Base-by-base conservation (phyloP, 2,329 filamentous ascomycete genomes). In the Hymenoscyphus infarciens region DNA sequence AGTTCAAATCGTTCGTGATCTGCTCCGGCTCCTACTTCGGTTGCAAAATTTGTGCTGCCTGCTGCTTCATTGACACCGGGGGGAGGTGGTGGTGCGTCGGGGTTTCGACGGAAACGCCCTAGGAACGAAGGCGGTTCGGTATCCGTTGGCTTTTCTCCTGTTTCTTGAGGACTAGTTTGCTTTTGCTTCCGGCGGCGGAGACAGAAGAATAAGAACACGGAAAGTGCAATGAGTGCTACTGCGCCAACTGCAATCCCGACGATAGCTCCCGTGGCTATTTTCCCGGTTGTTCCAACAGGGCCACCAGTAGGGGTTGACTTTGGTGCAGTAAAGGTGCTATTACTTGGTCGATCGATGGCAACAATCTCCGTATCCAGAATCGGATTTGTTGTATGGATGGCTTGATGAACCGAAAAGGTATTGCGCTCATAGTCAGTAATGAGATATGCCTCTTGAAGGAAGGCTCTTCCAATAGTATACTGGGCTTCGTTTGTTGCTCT, bases 21-120 rank as follows among this genome's bases (percentile, higher is more conserved):
- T 5, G 63, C 64, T 45, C 71, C 68, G 5, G 69, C 67, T 8
- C 59, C 68, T 22, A 73, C 66, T 66, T 73, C 72, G 0, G 66
- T 66, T 5, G 72, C 84, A 82, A 66, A 85, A 80, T 15, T 77
- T 78, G 39, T 80, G 79, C 62, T 82, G 79, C 22, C 79, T 71
- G 11, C 83, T 78, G 63, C 82, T 82, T 68, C 84, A 81, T 59
- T 11, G 80, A 82, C 10, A 82, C 72, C 39, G 76, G 76, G 8
- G 77, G 74, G 6, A 80, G 76, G 38, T 6, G 57, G 57, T 27
- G 56, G 19, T 45, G 56, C 22, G 16, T 25, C 49, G 33, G 78
- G 61, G 79, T 82, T 56, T 74, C 68, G 65, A 82, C 80, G 22
- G 75, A 73, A 59, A 2, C 63, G 57, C 77, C 74, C 70, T 73